Evolutionary conservation across 148 eudicot species (phyloP).

Genomic region (Rhododendron griersonianum): DNA sequence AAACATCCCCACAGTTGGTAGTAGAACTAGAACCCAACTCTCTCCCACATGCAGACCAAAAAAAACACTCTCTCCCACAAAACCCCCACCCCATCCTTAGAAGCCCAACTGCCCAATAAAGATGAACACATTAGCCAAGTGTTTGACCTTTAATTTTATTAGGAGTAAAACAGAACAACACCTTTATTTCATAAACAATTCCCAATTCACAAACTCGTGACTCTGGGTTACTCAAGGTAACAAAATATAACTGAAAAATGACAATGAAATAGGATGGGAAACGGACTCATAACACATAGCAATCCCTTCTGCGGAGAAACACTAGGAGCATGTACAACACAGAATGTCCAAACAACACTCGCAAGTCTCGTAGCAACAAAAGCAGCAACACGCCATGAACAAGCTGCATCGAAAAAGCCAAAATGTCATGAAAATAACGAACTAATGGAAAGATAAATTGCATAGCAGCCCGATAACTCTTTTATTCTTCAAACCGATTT

Average conservation of each 20-base stretch:
- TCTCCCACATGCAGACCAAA: no score
- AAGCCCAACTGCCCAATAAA: background rate
- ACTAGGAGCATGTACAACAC: background rate
- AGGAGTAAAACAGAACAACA: background rate
- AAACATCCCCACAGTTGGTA: background rate
- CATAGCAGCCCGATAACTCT: background rate
- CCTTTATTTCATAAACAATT: background rate
- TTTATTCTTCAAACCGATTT: background rate
- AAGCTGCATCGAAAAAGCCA: slow-evolving; percentile 18
- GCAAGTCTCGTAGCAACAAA: slow-evolving; percentile 39
- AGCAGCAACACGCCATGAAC: slow-evolving; percentile 29
- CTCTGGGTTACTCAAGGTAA: background rate
- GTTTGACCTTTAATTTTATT: background rate
- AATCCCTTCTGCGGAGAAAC: background rate
- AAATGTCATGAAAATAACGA: background rate
- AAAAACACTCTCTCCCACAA: background rate
- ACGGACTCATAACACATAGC: background rate
- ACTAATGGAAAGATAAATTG: background rate
- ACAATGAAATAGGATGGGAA: background rate
- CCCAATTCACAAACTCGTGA: background rate
- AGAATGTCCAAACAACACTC: slow-evolving; percentile 30
- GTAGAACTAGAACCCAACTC: background rate
- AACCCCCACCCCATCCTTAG: background rate
- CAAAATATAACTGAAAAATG: background rate
- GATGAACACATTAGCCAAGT: background rate